Evolutionary conservation across 352 stramenopile species (phyloP).

Genomic region (Globisporangium radiosum): DNA sequence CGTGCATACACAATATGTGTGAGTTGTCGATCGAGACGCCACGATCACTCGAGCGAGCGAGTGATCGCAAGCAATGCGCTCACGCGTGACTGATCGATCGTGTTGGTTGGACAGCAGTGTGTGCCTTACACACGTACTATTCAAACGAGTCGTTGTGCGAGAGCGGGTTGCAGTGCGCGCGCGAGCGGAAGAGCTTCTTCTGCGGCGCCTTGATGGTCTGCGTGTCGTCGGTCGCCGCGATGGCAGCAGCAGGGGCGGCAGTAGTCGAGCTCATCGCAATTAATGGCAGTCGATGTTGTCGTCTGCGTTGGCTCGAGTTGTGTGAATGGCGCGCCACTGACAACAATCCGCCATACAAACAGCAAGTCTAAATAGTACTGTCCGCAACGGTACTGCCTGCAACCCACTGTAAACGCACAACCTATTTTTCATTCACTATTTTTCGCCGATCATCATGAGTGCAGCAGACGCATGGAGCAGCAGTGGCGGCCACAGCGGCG

Average conservation of each 20-base stretch:
- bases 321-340: conserved; percentile 2
- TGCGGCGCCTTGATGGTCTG: conserved; percentile 57
- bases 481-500: too few relatives aligned
- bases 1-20: not conserved
- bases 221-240: conserved; percentile 17
- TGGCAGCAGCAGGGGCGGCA: not conserved
- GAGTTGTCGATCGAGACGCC: not conserved
- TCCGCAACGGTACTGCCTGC: too few relatives aligned
- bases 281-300: not conserved
- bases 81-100: too few relatives aligned
- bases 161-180: conserved; percentile 96
- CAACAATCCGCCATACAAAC: not conserved
- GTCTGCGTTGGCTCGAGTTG: conserved; percentile 1
- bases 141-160: conserved; percentile 95
- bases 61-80: too few relatives aligned
- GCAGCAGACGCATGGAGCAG: too few relatives aligned
- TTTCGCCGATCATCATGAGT: too few relatives aligned
- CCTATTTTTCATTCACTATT: too few relatives aligned
- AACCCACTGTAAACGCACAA: too few relatives aligned
- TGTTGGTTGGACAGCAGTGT: too few relatives aligned
- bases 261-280: not conserved
- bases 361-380: too few relatives aligned
- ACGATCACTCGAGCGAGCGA: conserved; percentile 1
- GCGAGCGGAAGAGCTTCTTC: conserved; percentile 96
- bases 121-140: conserved; percentile 52